These are phyloP conservation scores for Retiboletus fuscus DNA, from an alignment of 1,284 basidiomycete genomes.

Conservation along the genomic window DNA sequence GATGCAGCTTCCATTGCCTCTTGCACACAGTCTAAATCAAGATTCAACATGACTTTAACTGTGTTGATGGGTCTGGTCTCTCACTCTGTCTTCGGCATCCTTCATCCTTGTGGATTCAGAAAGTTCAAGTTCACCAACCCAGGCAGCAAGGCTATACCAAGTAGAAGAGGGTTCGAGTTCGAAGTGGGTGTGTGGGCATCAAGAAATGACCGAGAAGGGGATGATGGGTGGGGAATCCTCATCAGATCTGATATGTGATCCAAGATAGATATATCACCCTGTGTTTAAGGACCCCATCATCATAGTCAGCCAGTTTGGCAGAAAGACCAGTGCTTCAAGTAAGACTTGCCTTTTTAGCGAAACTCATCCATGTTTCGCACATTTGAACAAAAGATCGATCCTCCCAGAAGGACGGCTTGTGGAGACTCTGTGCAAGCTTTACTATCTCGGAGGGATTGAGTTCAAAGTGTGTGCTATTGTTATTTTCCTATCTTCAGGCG, in stretches of 20 bases:
- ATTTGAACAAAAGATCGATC: constrained; percentile 67
- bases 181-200: neutral
- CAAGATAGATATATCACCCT: constrained; percentile 65
- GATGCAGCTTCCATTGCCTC: too few relatives aligned
- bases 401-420: constrained; percentile 54
- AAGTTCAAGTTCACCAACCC: constrained; percentile 36
- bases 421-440: constrained; percentile 50
- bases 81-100: constrained; percentile 6
- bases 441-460: constrained; percentile 58
- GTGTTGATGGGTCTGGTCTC: constrained; percentile 40
- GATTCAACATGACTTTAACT: too few relatives aligned
- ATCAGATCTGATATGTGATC: constrained; percentile 63
- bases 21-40: too few relatives aligned
- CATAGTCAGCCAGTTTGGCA: neutral
- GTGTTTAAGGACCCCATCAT: constrained; percentile 8
- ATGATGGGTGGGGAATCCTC: constrained; percentile 29
- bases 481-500: too few relatives aligned
- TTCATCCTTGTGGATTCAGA: constrained; percentile 24
- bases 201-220: constrained; percentile 18
- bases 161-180: neutral
- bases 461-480: too few relatives aligned
- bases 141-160: constrained; percentile 36
- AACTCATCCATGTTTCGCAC: constrained; percentile 72
- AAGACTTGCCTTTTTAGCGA: constrained; percentile 61
- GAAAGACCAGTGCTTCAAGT: neutral